phyloP scores from a whole-genome alignment of 1,139 yeast genomes.

The Candida albicans region DNA sequence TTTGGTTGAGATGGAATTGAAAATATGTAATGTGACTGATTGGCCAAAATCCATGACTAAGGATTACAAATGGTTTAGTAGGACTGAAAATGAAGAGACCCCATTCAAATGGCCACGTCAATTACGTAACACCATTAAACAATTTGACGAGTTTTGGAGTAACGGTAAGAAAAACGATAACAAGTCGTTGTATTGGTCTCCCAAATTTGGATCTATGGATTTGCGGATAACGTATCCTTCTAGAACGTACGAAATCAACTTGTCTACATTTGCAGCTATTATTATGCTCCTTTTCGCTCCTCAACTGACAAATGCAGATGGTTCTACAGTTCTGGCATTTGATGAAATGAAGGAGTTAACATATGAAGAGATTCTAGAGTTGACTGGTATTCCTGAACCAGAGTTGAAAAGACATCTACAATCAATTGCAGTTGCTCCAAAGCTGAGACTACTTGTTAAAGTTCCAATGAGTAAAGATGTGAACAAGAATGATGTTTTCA shows the following conservation, averaged over 20 bases:
- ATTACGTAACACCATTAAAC: conserved; percentile 36
- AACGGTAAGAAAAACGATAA: conserved; percentile 66
- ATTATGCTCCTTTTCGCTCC: conserved; percentile 73
- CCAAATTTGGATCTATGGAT: conserved; percentile 80
- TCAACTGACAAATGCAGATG: conserved; percentile 47
- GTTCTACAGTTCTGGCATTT: conserved; percentile 40
- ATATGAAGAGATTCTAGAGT: conserved; percentile 59
- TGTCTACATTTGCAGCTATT: conserved; percentile 80
- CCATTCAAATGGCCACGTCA: conserved; percentile 51
- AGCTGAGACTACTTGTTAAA: conserved; percentile 70
- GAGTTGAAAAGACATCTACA: conserved; percentile 79
- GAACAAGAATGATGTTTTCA: conserved; percentile 60
- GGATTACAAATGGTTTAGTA: conserved; percentile 51
- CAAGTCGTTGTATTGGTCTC: conserved; percentile 79
- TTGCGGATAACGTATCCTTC: conserved; percentile 65
- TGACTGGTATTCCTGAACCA: conserved; percentile 68
- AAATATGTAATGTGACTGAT: conserved; percentile 53
- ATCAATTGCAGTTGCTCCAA: conserved; percentile 83
- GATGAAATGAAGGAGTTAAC: conserved; percentile 40
- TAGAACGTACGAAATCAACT: conserved; percentile 72
- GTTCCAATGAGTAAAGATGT: conserved; percentile 76
- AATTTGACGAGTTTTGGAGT: conserved; percentile 47
- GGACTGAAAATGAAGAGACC: conserved; percentile 34
- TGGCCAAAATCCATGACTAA: conserved; percentile 57
- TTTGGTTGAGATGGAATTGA: conserved; percentile 46